Evolutionary conservation across 2,329 filamentous ascomycete species (phyloP), one percentile per base, ranked within the genome.

Genomic region (Madurella fahalii): DNA sequence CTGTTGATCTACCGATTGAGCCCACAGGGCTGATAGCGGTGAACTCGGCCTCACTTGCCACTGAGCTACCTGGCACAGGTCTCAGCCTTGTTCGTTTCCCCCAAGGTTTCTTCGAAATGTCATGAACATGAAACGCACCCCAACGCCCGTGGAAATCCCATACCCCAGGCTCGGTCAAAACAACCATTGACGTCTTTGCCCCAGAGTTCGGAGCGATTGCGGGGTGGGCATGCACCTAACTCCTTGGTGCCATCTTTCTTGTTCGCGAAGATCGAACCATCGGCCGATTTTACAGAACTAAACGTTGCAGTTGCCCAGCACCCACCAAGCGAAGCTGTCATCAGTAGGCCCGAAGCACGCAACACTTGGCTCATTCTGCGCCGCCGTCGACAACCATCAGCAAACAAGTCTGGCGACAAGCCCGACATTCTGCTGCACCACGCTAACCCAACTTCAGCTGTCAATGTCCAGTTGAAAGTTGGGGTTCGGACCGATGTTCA

Each of bases 401-500:
- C 25, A 7, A 7, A 25, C 25, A 25, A 25, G 25, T 25, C 25
- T 7, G 25, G 7, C 25, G 25, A 7, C 25, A 37, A 37, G 34
- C 34, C 34, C 34, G 11, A 37, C 34, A 15, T 37, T 37, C 11
- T 37, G 9, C 34, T 37, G 34, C 34, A 37, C 9, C 4, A 37
- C 34, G 11, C 34, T 37, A 37, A 12, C 34, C 13, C 11, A 12
- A 11, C 9, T 37, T 12, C 31, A 34, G 31, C 12, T 4, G 34
- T 25, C 20, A 25, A 20, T n/a, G 31, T 5, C 17, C 40, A 20
- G 41, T 20, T 17, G 18, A 42, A 54, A 45, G 18, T 32, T 51
- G 50, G 54, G 51, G 46, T 51, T 60, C 53, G 58, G 58, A 42
- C 58, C 58, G 58, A 60, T 54, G 17, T 40, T 40, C 2, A 16